Conservation (phyloP, 2,329 filamentous ascomycete species). For the Peltaster fructicola region DNA sequence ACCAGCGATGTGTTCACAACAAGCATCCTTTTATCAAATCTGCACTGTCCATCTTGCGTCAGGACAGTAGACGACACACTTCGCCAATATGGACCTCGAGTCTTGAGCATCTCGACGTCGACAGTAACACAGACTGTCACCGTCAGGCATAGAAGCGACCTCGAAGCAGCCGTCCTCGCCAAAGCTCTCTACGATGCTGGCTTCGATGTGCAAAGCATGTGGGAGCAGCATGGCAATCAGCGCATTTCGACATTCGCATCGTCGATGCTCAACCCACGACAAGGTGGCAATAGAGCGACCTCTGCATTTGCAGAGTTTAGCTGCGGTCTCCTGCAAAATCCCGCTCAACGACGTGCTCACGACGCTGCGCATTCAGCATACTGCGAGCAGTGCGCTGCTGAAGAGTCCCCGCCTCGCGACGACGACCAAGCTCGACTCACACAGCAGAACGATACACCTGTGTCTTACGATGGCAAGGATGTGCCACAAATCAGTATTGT, state of each 20-base stretch:
- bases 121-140: conserved; percentile 52
- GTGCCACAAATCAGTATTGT: not conserved
- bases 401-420: conserved; percentile 37
- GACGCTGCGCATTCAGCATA: conserved; percentile 2
- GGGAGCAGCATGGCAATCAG: too few species aligned
- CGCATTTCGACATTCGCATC: too few species aligned
- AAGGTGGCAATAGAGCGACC: too few species aligned
- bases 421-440: conserved; percentile 53
- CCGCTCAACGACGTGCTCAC: too few species aligned
- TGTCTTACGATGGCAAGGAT: conserved; percentile 43
- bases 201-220: conserved; percentile 6
- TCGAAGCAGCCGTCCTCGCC: conserved; percentile 1
- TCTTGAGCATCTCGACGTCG: conserved; percentile 55
- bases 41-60: conserved; percentile 65
- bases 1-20: conserved; percentile 18
- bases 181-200: conserved; percentile 29
- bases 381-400: conserved; percentile 23
- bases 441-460: conserved; percentile 43
- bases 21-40: conserved; percentile 50
- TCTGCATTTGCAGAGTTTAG: too few species aligned
- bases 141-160: conserved; percentile 19
- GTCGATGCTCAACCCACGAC: too few species aligned
- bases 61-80: conserved; percentile 41
- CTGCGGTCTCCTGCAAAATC: not conserved
- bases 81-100: conserved; percentile 27